These are phyloP conservation scores for Rubus idaeus DNA, from an alignment of 306 rosid species.

Conservation along the genomic window DNA sequence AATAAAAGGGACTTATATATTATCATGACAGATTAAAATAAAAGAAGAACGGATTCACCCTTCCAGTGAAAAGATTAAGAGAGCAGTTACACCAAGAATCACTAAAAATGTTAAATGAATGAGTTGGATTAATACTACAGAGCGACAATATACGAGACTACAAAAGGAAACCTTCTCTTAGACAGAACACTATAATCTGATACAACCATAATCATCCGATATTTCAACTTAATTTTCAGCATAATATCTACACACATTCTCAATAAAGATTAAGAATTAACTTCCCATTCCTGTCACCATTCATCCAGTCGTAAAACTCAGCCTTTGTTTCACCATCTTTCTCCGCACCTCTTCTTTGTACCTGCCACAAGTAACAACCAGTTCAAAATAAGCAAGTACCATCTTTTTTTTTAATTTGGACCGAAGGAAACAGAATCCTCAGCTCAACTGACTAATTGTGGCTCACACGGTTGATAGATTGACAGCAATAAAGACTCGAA, in stretches of 20 bases:
- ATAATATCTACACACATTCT: conserved; percentile 21
- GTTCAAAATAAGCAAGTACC: no score
- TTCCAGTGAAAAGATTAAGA: neutral
- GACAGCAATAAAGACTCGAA: conserved; percentile 17
- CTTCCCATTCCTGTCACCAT: conserved; percentile 14
- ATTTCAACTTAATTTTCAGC: conserved; percentile 17
- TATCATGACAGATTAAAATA: neutral
- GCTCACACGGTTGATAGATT: conserved; percentile 12
- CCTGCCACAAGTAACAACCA: no score
- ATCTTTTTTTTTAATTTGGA: conserved; percentile 32
- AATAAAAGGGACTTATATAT: neutral
- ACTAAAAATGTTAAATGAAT: neutral
- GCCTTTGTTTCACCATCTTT: conserved; percentile 2
- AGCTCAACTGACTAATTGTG: conserved; percentile 19
- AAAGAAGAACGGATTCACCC: neutral
- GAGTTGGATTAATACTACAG: neutral
- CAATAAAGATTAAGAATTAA: neutral
- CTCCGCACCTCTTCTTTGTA: conserved; percentile 19
- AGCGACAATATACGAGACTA: neutral
- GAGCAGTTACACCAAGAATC: neutral
- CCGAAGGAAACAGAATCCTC: conserved; percentile 7
- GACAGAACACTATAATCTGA: conserved; percentile 10
- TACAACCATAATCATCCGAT: conserved; percentile 17
- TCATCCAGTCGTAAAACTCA: neutral
- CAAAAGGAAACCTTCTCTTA: neutral